These are phyloP conservation scores for Rusavskia elegans DNA, from an alignment of 495 filamentous ascomycete species.

Conservation along the genomic window DNA sequence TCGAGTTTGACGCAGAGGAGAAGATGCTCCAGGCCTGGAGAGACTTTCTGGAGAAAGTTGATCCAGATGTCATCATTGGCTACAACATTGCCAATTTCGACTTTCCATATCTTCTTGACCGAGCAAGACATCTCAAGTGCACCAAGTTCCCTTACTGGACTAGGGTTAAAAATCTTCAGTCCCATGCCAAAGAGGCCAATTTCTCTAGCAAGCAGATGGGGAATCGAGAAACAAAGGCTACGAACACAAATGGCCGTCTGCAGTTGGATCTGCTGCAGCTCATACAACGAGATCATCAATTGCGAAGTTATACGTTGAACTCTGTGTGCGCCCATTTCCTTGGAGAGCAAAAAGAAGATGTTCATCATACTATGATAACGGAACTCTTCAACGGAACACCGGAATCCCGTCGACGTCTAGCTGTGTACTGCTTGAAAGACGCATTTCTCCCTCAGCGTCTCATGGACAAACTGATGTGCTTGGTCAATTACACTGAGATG, in stretches of 20 bases:
- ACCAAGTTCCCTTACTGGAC: constrained; percentile 71
- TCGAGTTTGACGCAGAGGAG: constrained; percentile 64
- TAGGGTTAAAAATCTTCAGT: constrained; percentile 46
- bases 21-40: constrained; percentile 81
- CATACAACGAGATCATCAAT: constrained; percentile 83
- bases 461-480: constrained; percentile 94
- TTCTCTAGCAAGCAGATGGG: constrained; percentile 99
- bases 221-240: constrained; percentile 81
- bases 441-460: constrained; percentile 87
- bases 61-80: constrained; percentile 94
- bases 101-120: constrained; percentile 88
- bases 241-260: constrained; percentile 85
- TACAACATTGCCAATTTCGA: constrained; percentile 99
- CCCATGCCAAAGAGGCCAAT: constrained; percentile 57
- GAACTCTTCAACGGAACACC: constrained; percentile 91
- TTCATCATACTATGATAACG: constrained; percentile 98
- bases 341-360: constrained; percentile 96
- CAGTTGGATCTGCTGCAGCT: constrained; percentile 89
- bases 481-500: constrained; percentile 99
- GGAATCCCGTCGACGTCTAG: constrained; percentile 75
- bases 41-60: constrained; percentile 77
- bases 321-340: constrained; percentile 94
- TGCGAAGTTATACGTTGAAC: constrained; percentile 94
- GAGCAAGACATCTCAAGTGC: constrained; percentile 71
- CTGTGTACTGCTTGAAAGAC: constrained; percentile 96